Evolutionary conservation across 176 grass and related monocot genomes (phyloP), one percentile per base, ranked within the genome.

Genomic region (Musa troglodytarum): DNA sequence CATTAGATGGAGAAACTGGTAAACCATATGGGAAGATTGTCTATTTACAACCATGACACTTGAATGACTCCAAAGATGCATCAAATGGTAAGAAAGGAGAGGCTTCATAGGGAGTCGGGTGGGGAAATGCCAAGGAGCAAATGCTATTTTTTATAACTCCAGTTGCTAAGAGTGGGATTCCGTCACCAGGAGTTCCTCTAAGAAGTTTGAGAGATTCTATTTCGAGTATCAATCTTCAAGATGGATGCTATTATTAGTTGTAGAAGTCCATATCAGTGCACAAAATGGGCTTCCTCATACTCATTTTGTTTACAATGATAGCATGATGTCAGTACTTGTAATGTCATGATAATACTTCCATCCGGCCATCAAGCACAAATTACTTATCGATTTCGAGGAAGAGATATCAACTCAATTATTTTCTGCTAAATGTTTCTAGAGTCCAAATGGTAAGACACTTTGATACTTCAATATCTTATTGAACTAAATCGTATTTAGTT

Each of bases 61-160:
- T 2, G 16, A 76, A 63, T 62, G 15, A 50, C 14, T 6, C 29
- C 14, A 20, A 76, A 59, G 25, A 63, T 76, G 74, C 28, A 62
- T 43, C 49, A 1, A n/a, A 62, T 49, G 73, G 54, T 59, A 75
- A 19, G 26, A 61, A 15, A n/a, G 73, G 54, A 2, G 23, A 57
- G 57, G 73, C 55, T 75, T 75, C 73, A n/a, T 62, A 9, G 19
- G 74, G 56, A 62, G 29, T 76, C 63, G 74, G 55, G 49, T 76
- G 24, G 9, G 19, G 17, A 59, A 62, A 63, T 20, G 14, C 25
- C 0, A 49, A 62, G 21, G 55, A 63, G 59, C 74, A 34, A 43
- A 76, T 62, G 25, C 22, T 76, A 28, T 20, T 76, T 62, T 76
- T 63, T 2, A 49, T 56, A 12, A 56, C 74, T 34, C 55, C 74